phyloP scores from a whole-genome alignment of 1,284 basidiomycete genomes.

The Apiotrichum siamense region DNA sequence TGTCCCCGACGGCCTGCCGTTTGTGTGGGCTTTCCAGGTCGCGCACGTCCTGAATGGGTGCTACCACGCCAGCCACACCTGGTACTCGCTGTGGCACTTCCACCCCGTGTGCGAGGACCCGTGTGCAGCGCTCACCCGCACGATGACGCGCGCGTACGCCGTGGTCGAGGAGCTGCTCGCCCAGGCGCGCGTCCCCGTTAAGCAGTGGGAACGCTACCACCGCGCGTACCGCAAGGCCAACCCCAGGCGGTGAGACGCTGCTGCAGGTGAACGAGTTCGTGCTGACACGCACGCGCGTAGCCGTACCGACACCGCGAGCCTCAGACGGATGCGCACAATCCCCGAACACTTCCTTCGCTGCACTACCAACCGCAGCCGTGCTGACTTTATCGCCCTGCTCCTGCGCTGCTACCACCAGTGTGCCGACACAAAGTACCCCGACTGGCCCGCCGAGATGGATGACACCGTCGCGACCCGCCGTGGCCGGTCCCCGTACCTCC shows the following conservation, averaged over 20 bases:
- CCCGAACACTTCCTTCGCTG: background rate
- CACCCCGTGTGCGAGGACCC: background rate
- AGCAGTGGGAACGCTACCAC: background rate
- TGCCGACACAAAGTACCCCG: no score
- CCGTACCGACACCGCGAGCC: background rate
- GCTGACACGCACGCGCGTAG: background rate
- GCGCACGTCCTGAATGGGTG: background rate
- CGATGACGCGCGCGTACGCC: background rate
- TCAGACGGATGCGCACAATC: background rate
- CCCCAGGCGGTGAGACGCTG: background rate
- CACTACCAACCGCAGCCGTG: background rate
- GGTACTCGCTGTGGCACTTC: background rate
- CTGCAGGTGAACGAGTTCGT: no score
- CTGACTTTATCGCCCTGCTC: background rate
- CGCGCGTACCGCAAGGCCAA: background rate
- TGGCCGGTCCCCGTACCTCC: no score
- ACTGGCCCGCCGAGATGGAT: background rate
- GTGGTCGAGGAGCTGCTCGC: background rate
- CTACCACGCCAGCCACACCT: background rate
- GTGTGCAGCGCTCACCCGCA: background rate
- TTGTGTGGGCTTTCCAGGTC: constrained; percentile 1
- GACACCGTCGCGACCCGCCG: no score
- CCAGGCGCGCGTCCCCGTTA: background rate
- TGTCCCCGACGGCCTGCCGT: background rate
- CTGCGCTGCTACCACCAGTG: background rate